Percentiles rank a stretch among this genome's conserved stretches.
Evolutionary conservation across 2,329 filamentous ascomycete genomes (phyloP).

Genomic region (Eurotiales sp.): DNA sequence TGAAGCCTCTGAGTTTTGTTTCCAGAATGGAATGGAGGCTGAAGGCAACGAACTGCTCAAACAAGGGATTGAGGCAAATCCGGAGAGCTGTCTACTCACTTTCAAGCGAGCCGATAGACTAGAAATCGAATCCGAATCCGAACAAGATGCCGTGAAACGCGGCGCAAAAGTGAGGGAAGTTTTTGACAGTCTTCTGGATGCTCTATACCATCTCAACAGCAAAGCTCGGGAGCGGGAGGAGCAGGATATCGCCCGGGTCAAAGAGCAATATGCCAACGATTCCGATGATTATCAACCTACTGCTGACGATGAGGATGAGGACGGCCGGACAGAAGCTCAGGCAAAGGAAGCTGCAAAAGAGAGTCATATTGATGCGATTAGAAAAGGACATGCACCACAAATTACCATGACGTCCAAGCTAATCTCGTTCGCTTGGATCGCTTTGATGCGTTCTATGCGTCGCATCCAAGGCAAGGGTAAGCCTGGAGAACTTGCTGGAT

Average conservation of each 20-base stretch:
- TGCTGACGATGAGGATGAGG: conserved; percentile 52
- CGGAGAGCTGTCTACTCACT: conserved; percentile 85
- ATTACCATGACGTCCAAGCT: conserved; percentile 74
- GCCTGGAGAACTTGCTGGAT: conserved; percentile 67
- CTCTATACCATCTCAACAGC: conserved; percentile 81
- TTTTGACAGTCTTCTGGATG: conserved; percentile 76
- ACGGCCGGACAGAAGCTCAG: conserved; percentile 48
- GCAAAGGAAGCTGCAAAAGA: conserved; percentile 51
- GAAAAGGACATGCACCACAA: conserved; percentile 67
- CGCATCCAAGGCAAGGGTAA: conserved; percentile 80
- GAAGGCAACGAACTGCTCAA: conserved; percentile 76
- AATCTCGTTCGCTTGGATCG: conserved; percentile 92
- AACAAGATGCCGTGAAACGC: conserved; percentile 63
- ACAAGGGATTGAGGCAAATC: conserved; percentile 82
- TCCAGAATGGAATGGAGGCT: conserved; percentile 66
- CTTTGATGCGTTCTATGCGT: conserved; percentile 87
- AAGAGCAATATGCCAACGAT: conserved; percentile 49
- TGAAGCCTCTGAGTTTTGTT: conserved; percentile 89
- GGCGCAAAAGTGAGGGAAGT: conserved; percentile 75
- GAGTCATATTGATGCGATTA: conserved; percentile 54
- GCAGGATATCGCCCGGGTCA: conserved; percentile 54
- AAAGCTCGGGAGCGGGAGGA: conserved; percentile 65
- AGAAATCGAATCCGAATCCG: conserved; percentile 71
- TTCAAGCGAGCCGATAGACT: conserved; percentile 86
- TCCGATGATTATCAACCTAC: conserved; percentile 36